Base-by-base conservation (phyloP, 2,329 filamentous ascomycete genomes). In the Phialocephala subalpina region DNA sequence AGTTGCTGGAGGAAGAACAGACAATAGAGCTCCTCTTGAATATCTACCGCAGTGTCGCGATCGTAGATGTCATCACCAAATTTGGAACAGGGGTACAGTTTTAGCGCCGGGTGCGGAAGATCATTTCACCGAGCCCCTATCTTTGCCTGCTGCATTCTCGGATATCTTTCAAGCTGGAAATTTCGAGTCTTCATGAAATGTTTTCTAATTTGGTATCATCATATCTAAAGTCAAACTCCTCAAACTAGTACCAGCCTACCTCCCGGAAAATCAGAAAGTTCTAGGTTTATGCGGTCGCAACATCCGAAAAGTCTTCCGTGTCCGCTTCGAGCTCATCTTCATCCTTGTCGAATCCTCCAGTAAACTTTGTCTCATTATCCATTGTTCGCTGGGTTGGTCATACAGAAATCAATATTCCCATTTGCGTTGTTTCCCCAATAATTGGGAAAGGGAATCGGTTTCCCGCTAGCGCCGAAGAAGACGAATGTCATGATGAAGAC, bases 401-500 rank as follows among this genome's bases (percentile, higher is more conserved):
- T 65, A 22, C 64, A 66, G 20, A 29, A 63, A 45, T 66, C 64
- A 63, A 68, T 61, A 42, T 70, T 69, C 8, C 67, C 67, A 40
- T 58, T 40, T 2, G 33, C 64, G 67, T 55, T 75, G 67, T 90
- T 90, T 2, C 49, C 49, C 79, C 86, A 90, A 87, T 90, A 93
- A 9, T 80, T 74, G 0, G 89, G 87, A 64, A 86, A 80, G 3
- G 76, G 73, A 9, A 83, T 82, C 33, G 81, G 79, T 2, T 88
- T 89, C 2, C 81, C 79, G 66, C 75, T 78, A 1, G 77, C 80
- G 6, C 81, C 72, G 92, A 77, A 64, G 87, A 87, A 35, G 92
- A 79, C 1, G 86, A 81, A 80, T 0, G 77, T 78, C 4, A 80
- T 84, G 72, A 92, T 86, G 80, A 92, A 91, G 62, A 92, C 89